Base-by-base conservation (phyloP, 371 early-diverging fungal genomes). In the Mortierella sp. region DNA sequence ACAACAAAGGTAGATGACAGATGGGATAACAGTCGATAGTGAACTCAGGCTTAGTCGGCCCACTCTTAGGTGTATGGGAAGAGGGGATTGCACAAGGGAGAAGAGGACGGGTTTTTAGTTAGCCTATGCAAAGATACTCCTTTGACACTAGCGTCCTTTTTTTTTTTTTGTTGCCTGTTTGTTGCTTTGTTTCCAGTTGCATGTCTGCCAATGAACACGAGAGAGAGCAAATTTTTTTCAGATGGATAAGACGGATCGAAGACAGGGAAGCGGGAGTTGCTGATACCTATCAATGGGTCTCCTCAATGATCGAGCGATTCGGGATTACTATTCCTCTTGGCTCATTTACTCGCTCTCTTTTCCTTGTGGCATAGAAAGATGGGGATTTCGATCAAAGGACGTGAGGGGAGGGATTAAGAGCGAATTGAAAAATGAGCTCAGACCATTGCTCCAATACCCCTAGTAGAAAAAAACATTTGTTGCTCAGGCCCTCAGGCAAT, bases 381-480 rank as follows among this genome's bases (percentile, higher is more conserved):
- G 29, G 27, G 55, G 32, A 32, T 32, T 32, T 32, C 32, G 32
- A n/a, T n/a, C n/a, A 6, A 56, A 56, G 11, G 56, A 27, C 27
- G 60, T 27, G 58, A 56, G 58, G 58, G 58, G n/a, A n/a, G n/a
- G n/a, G n/a, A 56, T 56, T 56, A 56, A 27, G 27, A 55, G 58
- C 58, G 12, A 56, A 56, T 29, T 4, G 58, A 56, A 56, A 56
- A 56, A 27, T 27, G 58, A 56, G 58, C 58, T 56, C 58, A 56
- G 58, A 56, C 58, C 58, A 56, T n/a, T 56, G 27, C 58, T 27
- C 58, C 29, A 55, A n/a, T 24, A 7, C 24, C 18, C 58, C 14
- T 5, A 18, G 16, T 32, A 21, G 38, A 35, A 16, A 32, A 5
- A 65, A 65, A 65, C 32, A 21, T 4, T 49, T 16, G 16, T 18